Evolutionary conservation across 1,284 basidiomycete genomes (phyloP), one percentile per base, ranked within the genome.

Genomic region (Tilletia walkeri): DNA sequence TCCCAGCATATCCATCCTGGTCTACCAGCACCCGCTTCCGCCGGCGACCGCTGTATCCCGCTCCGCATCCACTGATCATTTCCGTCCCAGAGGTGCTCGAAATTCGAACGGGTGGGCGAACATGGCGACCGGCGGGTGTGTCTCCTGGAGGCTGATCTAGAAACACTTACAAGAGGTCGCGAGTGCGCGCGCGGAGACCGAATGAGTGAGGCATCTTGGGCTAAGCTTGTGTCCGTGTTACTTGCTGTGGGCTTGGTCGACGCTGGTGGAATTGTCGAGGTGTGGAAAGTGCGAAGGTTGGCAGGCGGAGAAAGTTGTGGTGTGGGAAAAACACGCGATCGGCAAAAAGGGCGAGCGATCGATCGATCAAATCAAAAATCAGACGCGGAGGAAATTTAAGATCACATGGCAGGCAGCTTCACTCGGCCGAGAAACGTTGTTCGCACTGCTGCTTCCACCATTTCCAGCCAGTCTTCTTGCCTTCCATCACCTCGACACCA

Each of bases 131-230:
- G 50, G 6, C 20, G 50, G 50, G 18, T 53, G 18, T 53, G 20
- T 9, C 18, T n/a, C 50, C 50, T 53, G 10, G 20, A 18, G 18
- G 50, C 16, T 53, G 50, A 7, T 16, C 50, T 18, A 18, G 50
- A 18, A 53, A 6, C n/a, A 63, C 59, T 63, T 41, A 63, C 59
- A 99, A 99, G 93, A 99, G 96, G 88, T 97, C 88, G 90, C 95
- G 94, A 89, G 95, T 98, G 83, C 95, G 94, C 90, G 95, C 95
- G 85, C 95, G 91, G 89, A 95, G 93, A 94, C 95, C 95, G 89
- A 91, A 97, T 54, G 95, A 97, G 93, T 98, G 93, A 88, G 95
- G 94, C 95, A 97, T 98, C 85, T 63, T 63, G 59, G 20, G 36
- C 36, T 34, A 41, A 39, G 18, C 38, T 38, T 45, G 41, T 45